phyloP scores from a whole-genome alignment of 768 basidiomycete species.

The Amanita muscaria region DNA sequence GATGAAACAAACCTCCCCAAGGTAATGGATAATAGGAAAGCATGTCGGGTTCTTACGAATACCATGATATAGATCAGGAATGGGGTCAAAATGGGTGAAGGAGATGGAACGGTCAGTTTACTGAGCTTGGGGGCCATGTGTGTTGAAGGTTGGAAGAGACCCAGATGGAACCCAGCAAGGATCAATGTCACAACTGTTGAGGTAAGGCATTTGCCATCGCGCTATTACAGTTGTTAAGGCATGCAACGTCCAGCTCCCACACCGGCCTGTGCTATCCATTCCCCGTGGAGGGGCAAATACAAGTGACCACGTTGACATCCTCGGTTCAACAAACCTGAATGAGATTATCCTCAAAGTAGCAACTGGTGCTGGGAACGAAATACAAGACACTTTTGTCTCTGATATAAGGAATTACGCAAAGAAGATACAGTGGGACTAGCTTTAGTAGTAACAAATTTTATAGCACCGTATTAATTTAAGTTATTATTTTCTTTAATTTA shows the following conservation, averaged over 20 bases:
- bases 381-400: constrained; percentile 64
- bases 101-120: constrained; percentile 88
- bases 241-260: constrained; percentile 48
- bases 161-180: constrained; percentile 86
- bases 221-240: constrained; percentile 5
- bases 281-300: constrained; percentile 91
- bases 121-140: constrained; percentile 94
- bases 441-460: background rate
- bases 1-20: constrained; percentile 52
- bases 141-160: constrained; percentile 86
- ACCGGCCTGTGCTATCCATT: constrained; percentile 60
- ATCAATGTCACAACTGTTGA: constrained; percentile 83
- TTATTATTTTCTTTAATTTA: constrained; percentile 3
- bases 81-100: constrained; percentile 90
- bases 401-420: constrained; percentile 68
- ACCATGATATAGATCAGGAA: constrained; percentile 44
- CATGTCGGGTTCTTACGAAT: background rate
- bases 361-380: constrained; percentile 69
- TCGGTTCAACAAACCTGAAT: constrained; percentile 73
- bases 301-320: constrained; percentile 82
- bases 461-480: background rate
- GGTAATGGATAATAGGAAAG: constrained; percentile 21
- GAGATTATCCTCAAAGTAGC: constrained; percentile 89
- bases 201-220: constrained; percentile 38
- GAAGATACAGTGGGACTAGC: constrained; percentile 70